phyloP scores from a whole-genome alignment of 2,329 filamentous ascomycete species.

The Diplodia scrobiculata region DNA sequence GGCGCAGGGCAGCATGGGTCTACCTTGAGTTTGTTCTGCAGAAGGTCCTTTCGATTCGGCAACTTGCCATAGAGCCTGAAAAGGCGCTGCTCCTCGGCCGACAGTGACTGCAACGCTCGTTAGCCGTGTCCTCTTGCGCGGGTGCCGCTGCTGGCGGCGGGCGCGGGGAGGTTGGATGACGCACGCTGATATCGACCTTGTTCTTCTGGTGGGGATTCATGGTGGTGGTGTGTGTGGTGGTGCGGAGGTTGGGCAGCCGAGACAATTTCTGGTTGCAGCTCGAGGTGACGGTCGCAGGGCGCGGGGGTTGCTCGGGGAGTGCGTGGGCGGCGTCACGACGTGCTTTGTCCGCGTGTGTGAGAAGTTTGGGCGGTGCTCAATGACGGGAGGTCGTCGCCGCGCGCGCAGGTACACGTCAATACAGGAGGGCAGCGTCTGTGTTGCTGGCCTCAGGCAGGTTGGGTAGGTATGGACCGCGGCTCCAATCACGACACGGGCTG shows the following conservation, averaged over 20 bases:
- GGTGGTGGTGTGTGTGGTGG: constrained; percentile 32
- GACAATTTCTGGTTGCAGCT: constrained; percentile 8
- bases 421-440: constrained; percentile 28
- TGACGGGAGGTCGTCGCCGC: constrained; percentile 21
- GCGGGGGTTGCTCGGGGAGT: constrained; percentile 7
- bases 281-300: constrained; percentile 12
- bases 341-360: constrained; percentile 25
- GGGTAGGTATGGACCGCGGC: constrained; percentile 25
- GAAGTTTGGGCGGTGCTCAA: constrained; percentile 12
- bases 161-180: constrained; percentile 44
- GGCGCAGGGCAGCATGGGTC: constrained; percentile 17
- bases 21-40: constrained; percentile 95
- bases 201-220: constrained; percentile 99
- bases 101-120: constrained; percentile 68
- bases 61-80: constrained; percentile 98
- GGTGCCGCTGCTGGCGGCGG: not conserved
- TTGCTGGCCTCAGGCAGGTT: constrained; percentile 41
- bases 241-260: constrained; percentile 3
- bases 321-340: constrained; percentile 6
- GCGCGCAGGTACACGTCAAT: constrained; percentile 28
- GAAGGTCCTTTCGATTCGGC: constrained; percentile 90
- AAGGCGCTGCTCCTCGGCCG: constrained; percentile 91
- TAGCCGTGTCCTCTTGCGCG: not conserved
- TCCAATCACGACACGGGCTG: constrained; percentile 24
- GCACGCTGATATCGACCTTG: constrained; percentile 93